Evolutionary conservation across 2,329 filamentous ascomycete genomes (phyloP), one percentile per base, ranked within the genome.

Genomic region (Chaetoscypha palmicola): DNA sequence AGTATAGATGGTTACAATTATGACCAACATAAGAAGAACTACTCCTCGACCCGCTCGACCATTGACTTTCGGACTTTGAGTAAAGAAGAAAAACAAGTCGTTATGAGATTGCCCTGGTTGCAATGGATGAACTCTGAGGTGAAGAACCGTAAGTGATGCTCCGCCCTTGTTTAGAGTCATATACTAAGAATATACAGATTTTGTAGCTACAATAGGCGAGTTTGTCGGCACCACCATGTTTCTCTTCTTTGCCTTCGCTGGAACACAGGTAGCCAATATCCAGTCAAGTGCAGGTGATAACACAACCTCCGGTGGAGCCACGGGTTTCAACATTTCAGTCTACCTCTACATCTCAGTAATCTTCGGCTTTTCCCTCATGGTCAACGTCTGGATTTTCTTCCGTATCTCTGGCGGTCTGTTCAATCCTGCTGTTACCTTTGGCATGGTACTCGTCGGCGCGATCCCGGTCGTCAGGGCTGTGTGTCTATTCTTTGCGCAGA

Each of bases 331-430:
- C n/a, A 61, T 68, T 11, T 56, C 60, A 3, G 67, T 68, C 3
- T 59, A 65, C 26, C 58, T 67, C 7, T 68, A 65, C 49, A 54
- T 55, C 34, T 47, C 53, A 3, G 37, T 62, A 5, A 56, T 53
- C 3, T 64, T 64, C 32, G 63, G 62, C 10, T 62, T 56, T 42
- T 57, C 47, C 4, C 61, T 76, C 34, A 68, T 68, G 19, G 71
- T 73, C 48, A 76, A 75, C 52, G 71, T 70, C 2, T 76, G 73
- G 73, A 66, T 73, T 3, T 76, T 76, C 56, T 76, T 68, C 56
- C 66, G 72, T 16, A 65, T 75, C 16, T 69, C 66, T 0, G 72
- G 72, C n/a, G 71, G 71, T 2, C 58, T 73, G 8, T 74, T 74
- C 56, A 75, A 75, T 45, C 72, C 72, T 2, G 66, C 65, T 23